These are phyloP conservation scores for Echinosophora koreensis DNA, from an alignment of 306 rosid species.

Conservation along the genomic window DNA sequence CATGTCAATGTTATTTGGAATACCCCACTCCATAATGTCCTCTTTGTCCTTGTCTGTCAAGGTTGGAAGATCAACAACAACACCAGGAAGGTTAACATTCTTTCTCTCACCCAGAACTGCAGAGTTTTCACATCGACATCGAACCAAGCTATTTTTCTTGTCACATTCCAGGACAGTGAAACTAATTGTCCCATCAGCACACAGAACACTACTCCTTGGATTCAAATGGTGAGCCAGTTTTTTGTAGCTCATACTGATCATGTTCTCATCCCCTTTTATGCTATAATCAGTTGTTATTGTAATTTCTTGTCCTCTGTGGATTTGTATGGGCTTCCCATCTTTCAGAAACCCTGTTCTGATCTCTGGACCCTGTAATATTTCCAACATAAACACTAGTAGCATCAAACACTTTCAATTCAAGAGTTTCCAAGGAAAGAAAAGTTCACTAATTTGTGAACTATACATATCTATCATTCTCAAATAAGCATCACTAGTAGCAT, in stretches of 20 bases:
- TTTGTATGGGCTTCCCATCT: slow-evolving; percentile 24
- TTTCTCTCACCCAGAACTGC: slow-evolving; percentile 42
- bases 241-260: slow-evolving; percentile 45
- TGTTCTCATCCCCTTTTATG: slow-evolving; percentile 38
- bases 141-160: slow-evolving; percentile 30
- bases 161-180: slow-evolving; percentile 40
- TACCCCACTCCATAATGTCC: slow-evolving; percentile 39
- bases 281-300: slow-evolving; percentile 31
- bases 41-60: slow-evolving; percentile 46
- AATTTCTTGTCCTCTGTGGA: slow-evolving; percentile 36
- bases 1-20: slow-evolving; percentile 43
- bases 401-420: not conserved
- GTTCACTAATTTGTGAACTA: not conserved
- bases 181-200: slow-evolving; percentile 46
- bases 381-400: not conserved
- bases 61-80: slow-evolving; percentile 45
- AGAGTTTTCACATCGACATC: slow-evolving; percentile 35
- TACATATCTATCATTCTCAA: not conserved
- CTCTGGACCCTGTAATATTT: slow-evolving; percentile 40
- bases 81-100: slow-evolving; percentile 45
- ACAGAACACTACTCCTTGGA: slow-evolving; percentile 26
- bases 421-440: not conserved
- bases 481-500: not conserved
- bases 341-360: slow-evolving; percentile 43
- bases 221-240: slow-evolving; percentile 35